Conservation (phyloP, 176 grass and related monocot species). For the Carex pumila region DNA sequence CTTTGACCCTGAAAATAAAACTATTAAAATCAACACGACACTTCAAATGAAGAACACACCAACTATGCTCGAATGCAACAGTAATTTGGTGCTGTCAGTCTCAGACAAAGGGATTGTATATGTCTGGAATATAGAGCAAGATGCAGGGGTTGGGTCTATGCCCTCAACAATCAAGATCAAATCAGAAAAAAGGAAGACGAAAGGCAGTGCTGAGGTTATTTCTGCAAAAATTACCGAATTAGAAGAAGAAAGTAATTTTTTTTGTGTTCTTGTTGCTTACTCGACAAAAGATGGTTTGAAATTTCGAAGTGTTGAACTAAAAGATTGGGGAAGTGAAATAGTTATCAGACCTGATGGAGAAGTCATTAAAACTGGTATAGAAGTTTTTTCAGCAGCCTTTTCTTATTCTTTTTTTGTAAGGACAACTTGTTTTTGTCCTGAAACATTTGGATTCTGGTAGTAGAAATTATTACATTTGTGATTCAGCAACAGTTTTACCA, state of each 20-base stretch:
- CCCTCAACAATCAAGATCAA: constrained; percentile 26
- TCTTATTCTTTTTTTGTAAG: not conserved
- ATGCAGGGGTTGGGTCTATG: constrained; percentile 15
- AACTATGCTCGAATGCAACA: constrained; percentile 30
- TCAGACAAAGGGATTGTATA: constrained; percentile 45
- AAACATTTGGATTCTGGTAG: not conserved
- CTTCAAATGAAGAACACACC: constrained; percentile 38
- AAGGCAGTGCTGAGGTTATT: constrained; percentile 24
- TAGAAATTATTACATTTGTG: not conserved
- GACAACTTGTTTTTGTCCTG: not conserved
- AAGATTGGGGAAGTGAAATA: constrained; percentile 20
- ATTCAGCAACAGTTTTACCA: not conserved
- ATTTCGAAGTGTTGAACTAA: constrained; percentile 37
- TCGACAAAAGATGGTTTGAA: constrained; percentile 25
- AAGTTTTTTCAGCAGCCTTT: not conserved
- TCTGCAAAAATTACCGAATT: constrained; percentile 37
- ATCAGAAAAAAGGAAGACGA: constrained; percentile 25
- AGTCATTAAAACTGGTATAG: not conserved
- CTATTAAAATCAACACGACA: not conserved
- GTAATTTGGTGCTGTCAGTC: constrained; percentile 37
- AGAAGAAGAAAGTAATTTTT: constrained; percentile 19
- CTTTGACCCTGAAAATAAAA: constrained; percentile 28
- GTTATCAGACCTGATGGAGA: not conserved
- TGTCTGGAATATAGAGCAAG: constrained; percentile 42
- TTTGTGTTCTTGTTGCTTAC: constrained; percentile 37